Percentiles rank a stretch among this genome's conserved stretches.
Evolutionary conservation across 352 stramenopile species (phyloP).

Genomic region (Globisporangium heterothallicum): DNA sequence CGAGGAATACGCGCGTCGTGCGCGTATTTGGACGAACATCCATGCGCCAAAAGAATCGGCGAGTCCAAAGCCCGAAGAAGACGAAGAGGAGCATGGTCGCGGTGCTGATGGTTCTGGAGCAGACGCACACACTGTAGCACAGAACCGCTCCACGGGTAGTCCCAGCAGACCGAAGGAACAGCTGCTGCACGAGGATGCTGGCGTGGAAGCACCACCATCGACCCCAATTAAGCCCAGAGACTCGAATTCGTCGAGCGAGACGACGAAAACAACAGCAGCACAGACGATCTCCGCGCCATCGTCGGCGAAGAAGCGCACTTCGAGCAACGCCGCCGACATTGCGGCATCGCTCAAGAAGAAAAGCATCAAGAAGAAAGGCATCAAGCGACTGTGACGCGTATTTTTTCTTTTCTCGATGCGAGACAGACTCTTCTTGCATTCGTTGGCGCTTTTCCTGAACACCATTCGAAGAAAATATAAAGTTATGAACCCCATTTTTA

Average conservation of each 20-base stretch:
- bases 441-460: background rate
- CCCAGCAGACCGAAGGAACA: slow-evolving; percentile 3
- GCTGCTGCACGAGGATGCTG: background rate
- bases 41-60: slow-evolving; percentile 64
- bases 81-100: background rate
- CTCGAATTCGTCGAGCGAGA: background rate
- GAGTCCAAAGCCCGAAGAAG: slow-evolving; percentile 11
- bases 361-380: slow-evolving; percentile 58
- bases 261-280: background rate
- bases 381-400: slow-evolving; percentile 46
- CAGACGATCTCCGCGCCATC: slow-evolving; percentile 12
- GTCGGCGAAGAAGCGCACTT: slow-evolving; percentile 41
- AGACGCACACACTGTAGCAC: background rate
- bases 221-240: slow-evolving; percentile 7
- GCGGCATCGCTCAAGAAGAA: slow-evolving; percentile 55
- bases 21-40: slow-evolving; percentile 87
- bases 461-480: background rate
- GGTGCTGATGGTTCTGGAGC: background rate
- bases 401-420: background rate
- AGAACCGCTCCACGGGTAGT: background rate
- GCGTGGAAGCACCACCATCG: background rate
- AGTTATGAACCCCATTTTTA: background rate
- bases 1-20: slow-evolving; percentile 92
- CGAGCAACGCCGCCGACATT: slow-evolving; percentile 21
- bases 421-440: background rate